These are phyloP conservation scores for Danielia oregonensis DNA, from an alignment of 805 yeast species.

Conservation along the genomic window DNA sequence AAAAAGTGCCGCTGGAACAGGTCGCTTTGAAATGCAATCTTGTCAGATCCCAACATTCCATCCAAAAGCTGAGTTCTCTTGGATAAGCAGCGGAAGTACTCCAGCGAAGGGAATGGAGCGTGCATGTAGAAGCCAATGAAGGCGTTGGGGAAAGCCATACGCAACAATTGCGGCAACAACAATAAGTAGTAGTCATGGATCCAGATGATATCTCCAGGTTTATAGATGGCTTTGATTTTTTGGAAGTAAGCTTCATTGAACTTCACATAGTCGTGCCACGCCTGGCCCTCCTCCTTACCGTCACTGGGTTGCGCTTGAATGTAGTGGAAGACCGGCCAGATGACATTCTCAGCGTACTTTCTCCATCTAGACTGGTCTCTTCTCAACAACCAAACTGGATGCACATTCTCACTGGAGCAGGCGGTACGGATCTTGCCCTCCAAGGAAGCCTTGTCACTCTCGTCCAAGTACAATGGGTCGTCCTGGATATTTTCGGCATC, in stretches of 20 bases:
- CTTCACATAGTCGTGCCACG: conserved; percentile 85
- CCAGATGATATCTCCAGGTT: conserved; percentile 90
- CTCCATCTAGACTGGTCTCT: conserved; percentile 83
- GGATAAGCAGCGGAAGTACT: conserved; percentile 85
- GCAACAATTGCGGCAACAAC: conserved; percentile 74
- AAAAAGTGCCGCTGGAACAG: conserved; percentile 89
- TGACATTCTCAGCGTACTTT: conserved; percentile 78
- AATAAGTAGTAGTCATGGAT: conserved; percentile 86
- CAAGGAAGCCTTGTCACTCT: conserved; percentile 49
- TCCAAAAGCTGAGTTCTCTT: conserved; percentile 78
- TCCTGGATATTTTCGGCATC: conserved; percentile 32
- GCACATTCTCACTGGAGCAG: conserved; percentile 51
- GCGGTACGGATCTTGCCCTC: conserved; percentile 46
- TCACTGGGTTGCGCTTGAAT: conserved; percentile 74
- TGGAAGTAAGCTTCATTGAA: conserved; percentile 90
- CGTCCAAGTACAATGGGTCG: conserved; percentile 61
- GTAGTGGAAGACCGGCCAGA: conserved; percentile 96
- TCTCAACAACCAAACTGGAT: conserved; percentile 86
- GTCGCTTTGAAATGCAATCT: conserved; percentile 80
- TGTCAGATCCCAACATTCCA: conserved; percentile 88
- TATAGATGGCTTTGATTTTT: conserved; percentile 65
- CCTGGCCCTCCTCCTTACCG: conserved; percentile 62
- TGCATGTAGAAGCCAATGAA: conserved; percentile 78
- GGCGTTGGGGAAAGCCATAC: conserved; percentile 73
- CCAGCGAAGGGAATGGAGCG: conserved; percentile 93